Percentiles rank a stretch among this genome's conserved stretches.
Conservation (phyloP, 2,329 filamentous ascomycete species). For the Uncinocarpus reesii region DNA sequence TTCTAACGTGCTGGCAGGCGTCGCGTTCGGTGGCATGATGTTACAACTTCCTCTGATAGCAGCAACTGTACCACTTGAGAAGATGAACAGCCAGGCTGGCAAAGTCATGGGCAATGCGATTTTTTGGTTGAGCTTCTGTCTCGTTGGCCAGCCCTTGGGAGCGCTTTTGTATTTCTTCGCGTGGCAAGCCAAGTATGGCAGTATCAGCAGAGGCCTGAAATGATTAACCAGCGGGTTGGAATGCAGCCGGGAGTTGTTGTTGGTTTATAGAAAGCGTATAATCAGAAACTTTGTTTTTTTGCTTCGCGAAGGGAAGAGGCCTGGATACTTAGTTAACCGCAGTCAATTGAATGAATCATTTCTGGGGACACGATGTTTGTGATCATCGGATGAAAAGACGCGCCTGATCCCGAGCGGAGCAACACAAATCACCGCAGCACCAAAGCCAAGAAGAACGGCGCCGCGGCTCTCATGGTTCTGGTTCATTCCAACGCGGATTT, state of each 20-base stretch:
- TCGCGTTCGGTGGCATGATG: conserved; percentile 91
- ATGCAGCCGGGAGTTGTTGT: too few species aligned
- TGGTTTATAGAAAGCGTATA: too few species aligned
- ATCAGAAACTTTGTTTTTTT: too few species aligned
- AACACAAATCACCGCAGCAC: conserved; percentile 2
- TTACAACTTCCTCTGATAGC: conserved; percentile 80
- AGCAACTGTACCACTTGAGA: conserved; percentile 68
- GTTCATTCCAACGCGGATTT: too few species aligned
- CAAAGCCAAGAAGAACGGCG: neutral
- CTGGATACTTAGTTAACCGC: too few species aligned
- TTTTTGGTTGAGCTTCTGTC: conserved; percentile 93
- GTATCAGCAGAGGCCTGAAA: conserved; percentile 52
- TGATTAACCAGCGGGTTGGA: too few species aligned
- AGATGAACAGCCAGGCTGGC: conserved; percentile 62
- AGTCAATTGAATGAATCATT: too few species aligned
- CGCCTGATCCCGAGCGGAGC: conserved; percentile 3
- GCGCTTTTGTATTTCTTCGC: conserved; percentile 94
- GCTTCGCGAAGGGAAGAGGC: too few species aligned
- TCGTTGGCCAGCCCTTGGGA: conserved; percentile 87
- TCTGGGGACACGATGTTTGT: too few species aligned
- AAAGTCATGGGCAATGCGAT: conserved; percentile 81
- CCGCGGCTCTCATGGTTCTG: too few species aligned
- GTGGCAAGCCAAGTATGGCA: conserved; percentile 96
- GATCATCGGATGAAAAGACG: too few species aligned
- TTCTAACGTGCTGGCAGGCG: conserved; percentile 44